A percentile compares a stretch with the other conserved stretches of the same genome.
phyloP scores from a whole-genome alignment of 352 stramenopile species.

The Phytophthora podocarpi region DNA sequence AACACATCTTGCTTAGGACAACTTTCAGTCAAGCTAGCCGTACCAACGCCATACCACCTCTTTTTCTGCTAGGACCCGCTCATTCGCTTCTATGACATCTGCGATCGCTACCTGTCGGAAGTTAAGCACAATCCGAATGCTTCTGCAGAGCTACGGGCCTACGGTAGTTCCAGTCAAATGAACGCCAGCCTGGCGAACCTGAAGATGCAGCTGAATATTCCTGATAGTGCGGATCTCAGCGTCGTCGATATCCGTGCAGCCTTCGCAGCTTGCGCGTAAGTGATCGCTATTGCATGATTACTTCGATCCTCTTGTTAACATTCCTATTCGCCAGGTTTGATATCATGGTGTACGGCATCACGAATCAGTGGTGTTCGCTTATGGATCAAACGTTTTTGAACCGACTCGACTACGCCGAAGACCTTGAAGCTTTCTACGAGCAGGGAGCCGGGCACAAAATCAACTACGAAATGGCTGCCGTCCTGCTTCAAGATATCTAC shows the following conservation, averaged over 20 bases:
- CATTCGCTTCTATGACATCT: constrained; percentile 76
- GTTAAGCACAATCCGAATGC: constrained; percentile 63
- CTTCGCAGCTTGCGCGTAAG: constrained; percentile 72
- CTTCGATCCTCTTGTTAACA: background rate
- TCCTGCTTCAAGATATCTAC: constrained; percentile 66
- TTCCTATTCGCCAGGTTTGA: constrained; percentile 50
- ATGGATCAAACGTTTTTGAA: constrained; percentile 50
- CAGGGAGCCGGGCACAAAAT: constrained; percentile 62
- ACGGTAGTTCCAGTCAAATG: constrained; percentile 42
- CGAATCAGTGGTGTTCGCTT: constrained; percentile 64
- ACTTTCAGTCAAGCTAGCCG: too few species aligned
- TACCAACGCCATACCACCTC: too few species aligned
- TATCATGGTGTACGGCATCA: constrained; percentile 58
- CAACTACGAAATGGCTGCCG: constrained; percentile 76
- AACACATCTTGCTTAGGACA: background rate
- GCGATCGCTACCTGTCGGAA: constrained; percentile 54
- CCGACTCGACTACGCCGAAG: constrained; percentile 63
- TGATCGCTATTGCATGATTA: too few species aligned
- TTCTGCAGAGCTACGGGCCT: constrained; percentile 45
- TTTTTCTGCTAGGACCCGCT: constrained; percentile 67
- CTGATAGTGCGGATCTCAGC: constrained; percentile 32
- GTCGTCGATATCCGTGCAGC: constrained; percentile 47
- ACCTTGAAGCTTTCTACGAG: constrained; percentile 76
- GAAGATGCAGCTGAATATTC: constrained; percentile 44
- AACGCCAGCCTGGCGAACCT: constrained; percentile 34